Conservation (phyloP, 2,329 filamentous ascomycete genomes). For the Aspergillus bombycis region DNA sequence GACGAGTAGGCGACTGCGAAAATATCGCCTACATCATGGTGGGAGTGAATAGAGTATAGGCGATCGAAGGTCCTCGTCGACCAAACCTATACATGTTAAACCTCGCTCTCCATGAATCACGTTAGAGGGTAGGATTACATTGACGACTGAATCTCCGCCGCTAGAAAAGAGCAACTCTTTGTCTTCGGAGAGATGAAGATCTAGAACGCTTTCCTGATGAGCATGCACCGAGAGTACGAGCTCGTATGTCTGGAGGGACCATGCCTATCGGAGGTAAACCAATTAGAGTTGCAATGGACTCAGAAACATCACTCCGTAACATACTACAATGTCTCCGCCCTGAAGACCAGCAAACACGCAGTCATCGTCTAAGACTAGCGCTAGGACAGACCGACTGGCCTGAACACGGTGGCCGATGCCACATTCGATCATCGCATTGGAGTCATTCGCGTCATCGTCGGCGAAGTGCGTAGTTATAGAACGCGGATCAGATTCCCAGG, state of each 20-base stretch:
- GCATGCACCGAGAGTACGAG: conserved; percentile 78
- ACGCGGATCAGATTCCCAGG: conserved; percentile 35
- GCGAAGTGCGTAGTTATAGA: conserved; percentile 22
- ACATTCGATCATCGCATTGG: conserved; percentile 34
- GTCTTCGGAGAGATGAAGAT: conserved; percentile 77
- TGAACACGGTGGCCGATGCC: conserved; percentile 48
- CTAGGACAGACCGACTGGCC: conserved; percentile 58
- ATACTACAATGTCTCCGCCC: conserved; percentile 82
- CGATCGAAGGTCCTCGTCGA: conserved; percentile 73
- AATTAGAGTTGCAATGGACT: conserved; percentile 8
- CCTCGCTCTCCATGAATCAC: conserved; percentile 5
- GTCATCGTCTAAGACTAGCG: conserved; percentile 76
- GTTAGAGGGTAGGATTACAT: conserved; percentile 52
- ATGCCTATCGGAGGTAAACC: conserved; percentile 57
- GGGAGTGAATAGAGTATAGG: conserved; percentile 87
- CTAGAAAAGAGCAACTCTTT: conserved; percentile 82
- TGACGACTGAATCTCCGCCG: conserved; percentile 90
- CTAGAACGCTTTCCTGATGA: conserved; percentile 88
- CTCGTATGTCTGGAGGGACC: conserved; percentile 87
- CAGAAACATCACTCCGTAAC: conserved; percentile 21
- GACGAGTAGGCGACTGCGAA: conserved; percentile 92
- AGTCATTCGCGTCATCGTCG: conserved; percentile 23
- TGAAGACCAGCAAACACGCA: conserved; percentile 92
- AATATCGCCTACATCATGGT: conserved; percentile 91
- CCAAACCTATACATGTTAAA: conserved; percentile 64